Evolutionary conservation across 2,329 filamentous ascomycete species (phyloP).

Genomic region (Penicillium sumatraense): DNA sequence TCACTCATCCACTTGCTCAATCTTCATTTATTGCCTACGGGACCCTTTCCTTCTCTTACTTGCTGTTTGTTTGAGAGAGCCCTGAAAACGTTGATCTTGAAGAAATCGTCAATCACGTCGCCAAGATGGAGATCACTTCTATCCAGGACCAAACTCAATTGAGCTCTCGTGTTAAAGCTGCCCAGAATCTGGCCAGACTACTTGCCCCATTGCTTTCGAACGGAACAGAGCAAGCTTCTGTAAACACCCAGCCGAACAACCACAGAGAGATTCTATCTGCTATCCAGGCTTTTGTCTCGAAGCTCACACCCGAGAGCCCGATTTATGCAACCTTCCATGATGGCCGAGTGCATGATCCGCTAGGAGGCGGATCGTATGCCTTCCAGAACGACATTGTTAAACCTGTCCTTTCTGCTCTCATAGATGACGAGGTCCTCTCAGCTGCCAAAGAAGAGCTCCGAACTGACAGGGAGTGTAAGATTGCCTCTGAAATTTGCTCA

Average conservation of each 20-base stretch:
- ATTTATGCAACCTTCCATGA: background rate
- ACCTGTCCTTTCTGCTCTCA: background rate
- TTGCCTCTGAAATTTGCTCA: background rate
- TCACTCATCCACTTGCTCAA: too few relatives aligned
- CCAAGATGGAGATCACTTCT: background rate
- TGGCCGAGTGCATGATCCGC: constrained; percentile 10
- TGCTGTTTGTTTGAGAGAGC: too few relatives aligned
- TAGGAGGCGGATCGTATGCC: constrained; percentile 18
- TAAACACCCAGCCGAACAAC: background rate
- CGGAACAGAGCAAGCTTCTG: background rate
- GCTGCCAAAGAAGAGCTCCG: background rate
- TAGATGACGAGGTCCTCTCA: background rate
- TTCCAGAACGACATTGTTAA: constrained; percentile 14
- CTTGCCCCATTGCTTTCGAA: background rate
- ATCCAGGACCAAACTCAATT: background rate
- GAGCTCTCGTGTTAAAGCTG: background rate
- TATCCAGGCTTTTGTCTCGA: background rate
- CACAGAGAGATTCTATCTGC: background rate
- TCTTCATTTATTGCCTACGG: too few relatives aligned
- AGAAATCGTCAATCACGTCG: background rate
- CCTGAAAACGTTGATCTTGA: too few relatives aligned
- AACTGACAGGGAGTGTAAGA: background rate
- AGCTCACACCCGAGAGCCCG: background rate
- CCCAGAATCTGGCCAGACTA: background rate
- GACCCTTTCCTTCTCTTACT: too few relatives aligned